Conservation (phyloP, 176 grass and related monocot genomes). For the Poa pratensis region DNA sequence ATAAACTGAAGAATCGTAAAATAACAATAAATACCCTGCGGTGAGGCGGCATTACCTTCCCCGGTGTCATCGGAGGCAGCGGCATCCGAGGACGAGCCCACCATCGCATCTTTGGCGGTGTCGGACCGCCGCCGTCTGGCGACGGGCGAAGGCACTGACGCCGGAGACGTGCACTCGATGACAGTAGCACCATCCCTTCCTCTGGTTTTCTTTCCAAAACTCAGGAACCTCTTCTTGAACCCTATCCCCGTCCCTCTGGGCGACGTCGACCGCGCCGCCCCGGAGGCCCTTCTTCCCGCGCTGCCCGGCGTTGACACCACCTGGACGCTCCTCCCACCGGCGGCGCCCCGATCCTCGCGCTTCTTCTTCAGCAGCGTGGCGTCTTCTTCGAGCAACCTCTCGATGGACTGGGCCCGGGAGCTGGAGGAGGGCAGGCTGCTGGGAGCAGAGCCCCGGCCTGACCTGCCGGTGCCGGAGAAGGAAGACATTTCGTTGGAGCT, state of each 20-base stretch:
- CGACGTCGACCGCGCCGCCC: slow-evolving; percentile 32
- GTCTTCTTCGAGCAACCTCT: slow-evolving; percentile 52
- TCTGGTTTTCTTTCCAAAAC: slow-evolving; percentile 72
- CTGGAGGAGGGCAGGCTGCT: slow-evolving; percentile 52
- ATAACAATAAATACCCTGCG: slow-evolving; percentile 41
- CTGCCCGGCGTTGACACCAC: slow-evolving; percentile 27
- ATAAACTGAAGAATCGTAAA: background rate
- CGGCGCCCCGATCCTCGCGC: slow-evolving; percentile 34
- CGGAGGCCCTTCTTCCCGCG: slow-evolving; percentile 2
- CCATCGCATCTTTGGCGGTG: slow-evolving; percentile 31
- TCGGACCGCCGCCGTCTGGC: slow-evolving; percentile 37
- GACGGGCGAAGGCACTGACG: slow-evolving; percentile 36
- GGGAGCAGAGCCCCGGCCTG: slow-evolving; percentile 29
- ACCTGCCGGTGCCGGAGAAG: slow-evolving; percentile 51
- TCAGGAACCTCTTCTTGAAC: slow-evolving; percentile 76
- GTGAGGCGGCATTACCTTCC: slow-evolving; percentile 2
- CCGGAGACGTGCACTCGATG: slow-evolving; percentile 51
- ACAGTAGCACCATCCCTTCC: slow-evolving; percentile 44
- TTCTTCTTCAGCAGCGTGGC: slow-evolving; percentile 59
- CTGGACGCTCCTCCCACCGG: slow-evolving; percentile 34
- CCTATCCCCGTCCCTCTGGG: slow-evolving; percentile 50
- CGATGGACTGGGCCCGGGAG: slow-evolving; percentile 44
- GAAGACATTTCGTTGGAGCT: slow-evolving; percentile 49
- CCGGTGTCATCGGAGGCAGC: slow-evolving; percentile 36
- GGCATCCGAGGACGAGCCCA: slow-evolving; percentile 34